Base-by-base conservation (phyloP, 2,329 filamentous ascomycete species). In the Penicillium sp. region DNA sequence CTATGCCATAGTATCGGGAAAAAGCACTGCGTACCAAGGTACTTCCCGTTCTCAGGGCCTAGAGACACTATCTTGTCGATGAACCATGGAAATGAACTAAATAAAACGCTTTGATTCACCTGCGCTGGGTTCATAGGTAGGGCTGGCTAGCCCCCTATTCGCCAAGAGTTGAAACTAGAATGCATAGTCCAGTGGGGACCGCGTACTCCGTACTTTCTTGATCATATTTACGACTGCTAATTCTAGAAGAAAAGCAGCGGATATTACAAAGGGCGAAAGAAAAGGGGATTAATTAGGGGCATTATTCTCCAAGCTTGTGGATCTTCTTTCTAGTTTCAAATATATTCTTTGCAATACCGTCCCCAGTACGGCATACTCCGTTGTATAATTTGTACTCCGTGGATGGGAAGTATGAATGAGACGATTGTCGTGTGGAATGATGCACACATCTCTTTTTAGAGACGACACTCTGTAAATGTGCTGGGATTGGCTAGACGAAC, bases 71-170 rank as follows among this genome's bases (percentile, higher is more conserved):
- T 50, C 35, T n/a, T 20, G 22, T n/a, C 13, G 37, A 50, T 20
- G 35, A 48, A 54, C 52, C 34, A 10, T 55, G 45, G 52, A 46
- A 54, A n/a, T 29, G 22, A 38, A n/a, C n/a, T 9, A n/a, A 50
- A 50, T 42, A 39, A 20, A 34, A n/a, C 14, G 29, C 40, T 52
- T 29, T 53, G 35, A 49, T 53, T 48, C 51, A 43, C 40, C 22
- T 43, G 14, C 7, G 22, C 40, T 22, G 29, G 40, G 35, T 40
- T 35, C 31, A 18, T 42, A 24, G 31, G 42, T 61, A 62, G 55
- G 61, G 55, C 60, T 61, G 59, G 56, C 53, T 48, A 61, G 57
- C 61, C 63, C 60, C 60, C 57, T 44, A 63, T 63, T 62, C 54
- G 57, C 59, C 57, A 60, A 59, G 57, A 64, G 57, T 61, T 54